phyloP scores from a whole-genome alignment of 2,329 filamentous ascomycete genomes.

The Botrytis hyacinthi region DNA sequence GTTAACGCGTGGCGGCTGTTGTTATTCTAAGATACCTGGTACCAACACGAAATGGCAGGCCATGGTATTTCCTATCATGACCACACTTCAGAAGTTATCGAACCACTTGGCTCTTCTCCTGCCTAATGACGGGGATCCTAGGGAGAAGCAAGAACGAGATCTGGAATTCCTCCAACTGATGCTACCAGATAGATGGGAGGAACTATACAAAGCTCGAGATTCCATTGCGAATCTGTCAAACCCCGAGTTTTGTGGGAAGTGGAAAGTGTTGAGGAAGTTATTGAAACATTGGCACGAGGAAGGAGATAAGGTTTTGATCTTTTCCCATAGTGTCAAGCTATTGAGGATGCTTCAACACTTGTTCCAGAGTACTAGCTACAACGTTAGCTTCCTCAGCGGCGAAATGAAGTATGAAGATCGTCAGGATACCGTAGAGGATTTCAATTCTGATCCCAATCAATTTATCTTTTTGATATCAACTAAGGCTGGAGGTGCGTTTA shows the following conservation, averaged over 20 bases:
- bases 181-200: constrained; percentile 71
- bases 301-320: constrained; percentile 92
- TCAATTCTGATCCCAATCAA: constrained; percentile 81
- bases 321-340: constrained; percentile 86
- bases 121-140: constrained; percentile 60
- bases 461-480: constrained; percentile 97
- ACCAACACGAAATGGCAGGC: constrained; percentile 49
- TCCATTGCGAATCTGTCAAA: constrained; percentile 79
- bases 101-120: constrained; percentile 91
- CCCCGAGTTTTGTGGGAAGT: constrained; percentile 93
- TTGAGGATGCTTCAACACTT: constrained; percentile 80
- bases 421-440: constrained; percentile 78
- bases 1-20: constrained; percentile 71
- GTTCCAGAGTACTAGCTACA: constrained; percentile 86
- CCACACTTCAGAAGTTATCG: constrained; percentile 78
- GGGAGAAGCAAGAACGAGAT: constrained; percentile 76
- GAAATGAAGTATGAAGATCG: constrained; percentile 80
- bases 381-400: constrained; percentile 86
- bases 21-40: constrained; percentile 55
- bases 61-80: constrained; percentile 81
- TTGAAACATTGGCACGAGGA: constrained; percentile 86
- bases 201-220: constrained; percentile 72
- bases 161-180: constrained; percentile 71
- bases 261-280: constrained; percentile 84
- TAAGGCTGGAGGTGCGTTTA: constrained; percentile 65